Percentiles rank a stretch among this genome's conserved stretches.
These are phyloP conservation scores for Saccharomyces hybrid DNA, from an alignment of 1,139 yeast genomes.

Conservation along the genomic window DNA sequence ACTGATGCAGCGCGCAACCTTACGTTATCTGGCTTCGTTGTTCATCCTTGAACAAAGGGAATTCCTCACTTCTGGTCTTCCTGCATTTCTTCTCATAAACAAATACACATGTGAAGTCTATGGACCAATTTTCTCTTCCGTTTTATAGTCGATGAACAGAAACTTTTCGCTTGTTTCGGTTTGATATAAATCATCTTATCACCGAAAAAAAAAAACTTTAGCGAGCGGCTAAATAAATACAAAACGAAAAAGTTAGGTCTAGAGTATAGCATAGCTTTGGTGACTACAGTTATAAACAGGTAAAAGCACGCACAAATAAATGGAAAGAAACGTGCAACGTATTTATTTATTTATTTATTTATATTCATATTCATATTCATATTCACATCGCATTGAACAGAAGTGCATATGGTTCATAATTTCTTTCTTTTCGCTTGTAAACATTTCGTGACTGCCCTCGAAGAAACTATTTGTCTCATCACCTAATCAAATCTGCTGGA, in stretches of 20 bases:
- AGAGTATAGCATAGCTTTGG: not conserved
- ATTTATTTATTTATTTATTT: not conserved
- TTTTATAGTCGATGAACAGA: not conserved
- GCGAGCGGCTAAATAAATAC: not conserved
- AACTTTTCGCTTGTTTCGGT: not conserved
- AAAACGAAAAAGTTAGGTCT: not conserved
- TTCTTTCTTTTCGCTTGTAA: not conserved
- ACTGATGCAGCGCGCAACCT: not conserved
- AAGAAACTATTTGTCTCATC: not conserved
- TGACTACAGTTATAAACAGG: not conserved
- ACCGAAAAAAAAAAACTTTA: not conserved
- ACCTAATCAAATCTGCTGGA: not conserved
- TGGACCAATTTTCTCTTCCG: not conserved
- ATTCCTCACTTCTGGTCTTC: not conserved
- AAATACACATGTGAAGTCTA: not conserved
- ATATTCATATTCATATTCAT: not conserved
- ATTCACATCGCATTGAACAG: not conserved
- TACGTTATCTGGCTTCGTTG: not conserved
- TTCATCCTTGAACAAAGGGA: not conserved
- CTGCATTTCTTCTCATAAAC: not conserved
- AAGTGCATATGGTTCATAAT: not conserved
- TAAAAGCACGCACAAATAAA: not conserved
- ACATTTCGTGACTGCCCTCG: not conserved
- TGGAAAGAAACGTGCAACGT: not conserved
- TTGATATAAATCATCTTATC: not conserved